phyloP scores from a whole-genome alignment of 192 early-diverging fungal species.

The Thoreauomyces humboldtii region DNA sequence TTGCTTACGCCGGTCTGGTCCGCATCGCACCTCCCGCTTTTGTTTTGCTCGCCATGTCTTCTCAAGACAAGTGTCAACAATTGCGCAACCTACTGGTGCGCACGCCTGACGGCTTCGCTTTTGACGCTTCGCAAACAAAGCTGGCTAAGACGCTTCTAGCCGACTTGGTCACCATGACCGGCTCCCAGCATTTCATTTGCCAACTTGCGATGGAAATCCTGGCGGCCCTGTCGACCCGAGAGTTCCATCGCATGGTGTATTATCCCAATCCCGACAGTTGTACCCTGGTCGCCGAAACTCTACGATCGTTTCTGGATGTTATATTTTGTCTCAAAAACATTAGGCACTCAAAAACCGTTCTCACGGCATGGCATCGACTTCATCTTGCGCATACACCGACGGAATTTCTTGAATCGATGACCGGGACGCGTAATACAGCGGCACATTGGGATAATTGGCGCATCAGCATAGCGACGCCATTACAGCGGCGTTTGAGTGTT shows the following conservation, averaged over 20 bases:
- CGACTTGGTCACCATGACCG: not conserved
- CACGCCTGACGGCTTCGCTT: too few species aligned
- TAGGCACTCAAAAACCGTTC: not conserved
- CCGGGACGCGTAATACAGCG: too few species aligned
- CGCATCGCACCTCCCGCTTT: too few species aligned
- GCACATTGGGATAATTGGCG: too few species aligned
- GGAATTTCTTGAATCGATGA: too few species aligned
- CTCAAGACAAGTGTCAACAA: too few species aligned
- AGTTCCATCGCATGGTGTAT: not conserved
- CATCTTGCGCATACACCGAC: not conserved
- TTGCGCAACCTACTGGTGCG: too few species aligned
- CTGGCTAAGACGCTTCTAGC: not conserved
- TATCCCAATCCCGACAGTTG: not conserved
- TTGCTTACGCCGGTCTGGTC: too few species aligned
- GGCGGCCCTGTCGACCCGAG: not conserved
- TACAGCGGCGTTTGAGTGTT: too few species aligned
- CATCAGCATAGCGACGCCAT: too few species aligned
- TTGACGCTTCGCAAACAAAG: not conserved
- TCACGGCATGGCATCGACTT: not conserved
- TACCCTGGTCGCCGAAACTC: not conserved
- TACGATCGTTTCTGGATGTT: not conserved
- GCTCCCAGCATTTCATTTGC: not conserved
- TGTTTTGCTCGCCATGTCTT: too few species aligned
- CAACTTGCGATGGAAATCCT: not conserved
- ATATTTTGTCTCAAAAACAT: not conserved